Evolutionary conservation across 164 flowering plant species (phyloP), one percentile per base, ranked within the genome.

Genomic region (Umbellularia californica): DNA sequence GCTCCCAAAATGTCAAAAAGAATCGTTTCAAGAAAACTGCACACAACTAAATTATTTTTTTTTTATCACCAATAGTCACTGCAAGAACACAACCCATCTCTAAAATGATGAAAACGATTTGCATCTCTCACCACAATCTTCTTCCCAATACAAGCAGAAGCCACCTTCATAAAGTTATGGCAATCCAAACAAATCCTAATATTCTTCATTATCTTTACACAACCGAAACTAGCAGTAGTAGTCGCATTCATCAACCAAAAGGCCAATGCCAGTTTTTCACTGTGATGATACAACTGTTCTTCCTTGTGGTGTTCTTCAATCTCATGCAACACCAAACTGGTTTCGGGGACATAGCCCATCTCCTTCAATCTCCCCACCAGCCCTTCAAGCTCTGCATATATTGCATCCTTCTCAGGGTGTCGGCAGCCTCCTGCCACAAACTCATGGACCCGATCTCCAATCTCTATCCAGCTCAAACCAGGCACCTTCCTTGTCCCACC

Each of bases 401-500:
- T 82, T 67, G 79, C 78, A 65, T 79, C 79, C 76, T 79, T 84
- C 64, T 84, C 81, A 3, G 90, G 89, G 75, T 85, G 95, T 3
- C 69, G 70, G 28, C 58, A 68, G 24, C 94, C 95, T 33, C 93
- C 98, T 41, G 93, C 83, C 2, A 91, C 90, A 84, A 93, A 93
- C 79, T 90, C 93, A 77, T 90, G 92, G 11, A 89, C 85, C 67
- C 20, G 73, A 77, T 85, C 87, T 15, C 80, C 85, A 25, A 90
- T 73, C 82, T 90, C 92, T 47, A 87, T 86, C 96, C 97, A 89
- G 77, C 98, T 93, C 79, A 93, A 79, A 51, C 98, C 97, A 14
- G 95, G 92, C 62, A 88, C 89, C 77, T 93, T 93, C 80, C 74
- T 88, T 69, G 88, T 90, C 50, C 80, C 80, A 7, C 70, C 68